Base-by-base conservation (phyloP, 2,329 filamentous ascomycete genomes). In the Diplodia mutila region DNA sequence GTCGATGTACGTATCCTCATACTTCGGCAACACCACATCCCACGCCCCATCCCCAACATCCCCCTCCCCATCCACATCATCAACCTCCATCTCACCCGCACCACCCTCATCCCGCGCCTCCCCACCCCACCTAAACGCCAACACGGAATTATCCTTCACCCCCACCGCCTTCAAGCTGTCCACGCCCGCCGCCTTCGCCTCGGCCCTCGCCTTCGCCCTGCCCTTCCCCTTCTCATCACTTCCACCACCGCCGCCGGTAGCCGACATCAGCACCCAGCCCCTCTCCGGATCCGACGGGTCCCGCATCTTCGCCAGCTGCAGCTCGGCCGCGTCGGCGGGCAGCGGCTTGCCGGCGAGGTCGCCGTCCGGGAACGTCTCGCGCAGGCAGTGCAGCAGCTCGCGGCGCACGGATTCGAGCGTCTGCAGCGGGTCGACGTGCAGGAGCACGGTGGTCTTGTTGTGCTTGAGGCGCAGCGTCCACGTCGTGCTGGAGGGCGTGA, bases 381-480 rank as follows among this genome's bases (percentile, higher is more conserved):
- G 67, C 2, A 85, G 74, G 0, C 80, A 81, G 55, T 74, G 70
- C 66, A 81, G 76, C 12, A 85, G 80, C 32, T 79, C 73, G 7
- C 73, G 51, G 70, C 83, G 82, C 25, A 85, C 73, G 1, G 74
- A 73, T 16, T 71, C 52, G 66, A 84, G 78, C 59, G 77, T 75
- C 65, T 78, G 72, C 6, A 83, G 75, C 0, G 81, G 81, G 63
- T 82, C 78, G 71, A 78, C 74, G 74, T 84, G 80, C 0, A 85
- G 77, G 51, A 84, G 73, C 69, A 84, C 72, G 39, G 83, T 84
- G 37, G 78, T 81, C 57, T 78, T 80, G 72, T 78, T 73, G 65
- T 80, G 74, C 71, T 84, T 85, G 71, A 84, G 79, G 68, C 82
- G 81, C 34, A 85, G 76, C 0, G 81, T 84, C 72, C 74, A 77